Base-by-base conservation (phyloP, 2,329 filamentous ascomycete species). In the Penicillium sp. region DNA sequence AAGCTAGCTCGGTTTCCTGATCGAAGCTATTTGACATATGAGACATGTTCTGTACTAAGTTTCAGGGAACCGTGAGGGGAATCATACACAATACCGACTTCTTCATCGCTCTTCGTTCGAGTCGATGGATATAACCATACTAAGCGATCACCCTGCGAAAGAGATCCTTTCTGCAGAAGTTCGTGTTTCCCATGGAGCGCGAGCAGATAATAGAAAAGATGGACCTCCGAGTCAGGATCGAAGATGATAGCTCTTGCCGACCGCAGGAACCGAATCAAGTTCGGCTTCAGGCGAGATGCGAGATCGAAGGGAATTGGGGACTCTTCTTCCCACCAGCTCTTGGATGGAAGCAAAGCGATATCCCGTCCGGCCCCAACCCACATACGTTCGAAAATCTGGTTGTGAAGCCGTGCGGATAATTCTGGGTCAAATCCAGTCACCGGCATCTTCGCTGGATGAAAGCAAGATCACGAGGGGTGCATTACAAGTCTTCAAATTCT, bases 81-180 rank as follows among this genome's bases (percentile, higher is more conserved):
- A 41, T 36, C 46, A 28, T 9, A 44, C 41, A 49, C 6, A 32
- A 49, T 49, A 9, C 46, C 46, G 14, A 39, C 27, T 45, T 49
- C 42, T 24, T 49, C 38, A 39, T 45, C 38, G 29, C 38, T 49
- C 27, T 39, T 42, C 3, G 42, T 42, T 16, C 26, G 18, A 24
- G 42, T 42, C 29, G 38, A 45, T 6, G 38, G 34, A 42, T 49
- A 49, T 4, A 49, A 18, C 32, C 32, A 42, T 1, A 49, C 32
- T n/a, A 32, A 45, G 3, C 46, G 42, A 45, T 45, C 46, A 10
- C 46, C 46, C 34, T 22, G 24, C 26, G 1, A 40, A 46, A 37
- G 13, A 39, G 35, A 3, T 24, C 39, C 11, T 46, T n/a, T 36
- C 35, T 40, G 43, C 40, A 46, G 34, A 14, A 36, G n/a, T 36